Conservation (phyloP, 2,329 filamentous ascomycete species). For the Aspergillus ustus region DNA sequence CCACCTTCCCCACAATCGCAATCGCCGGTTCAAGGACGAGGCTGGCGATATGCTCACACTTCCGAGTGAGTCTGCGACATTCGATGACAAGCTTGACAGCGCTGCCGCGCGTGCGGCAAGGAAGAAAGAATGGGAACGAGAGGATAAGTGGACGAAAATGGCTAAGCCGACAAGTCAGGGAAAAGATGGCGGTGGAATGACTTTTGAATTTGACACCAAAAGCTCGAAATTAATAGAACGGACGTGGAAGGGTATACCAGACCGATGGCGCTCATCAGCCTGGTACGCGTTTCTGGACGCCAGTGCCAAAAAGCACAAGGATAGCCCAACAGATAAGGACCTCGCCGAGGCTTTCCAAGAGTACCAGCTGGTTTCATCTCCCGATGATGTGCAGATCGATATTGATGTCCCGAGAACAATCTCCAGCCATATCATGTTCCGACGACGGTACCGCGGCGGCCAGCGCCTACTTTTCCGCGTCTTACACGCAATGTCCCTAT, state of each 20-base stretch:
- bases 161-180: constrained; percentile 54
- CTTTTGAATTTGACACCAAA: constrained; percentile 78
- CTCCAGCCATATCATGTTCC: constrained; percentile 96
- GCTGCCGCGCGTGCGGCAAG: constrained; percentile 55
- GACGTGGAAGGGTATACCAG: constrained; percentile 97
- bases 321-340: constrained; percentile 69
- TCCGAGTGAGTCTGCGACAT: constrained; percentile 56
- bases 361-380: constrained; percentile 73
- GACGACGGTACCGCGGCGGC: constrained; percentile 85
- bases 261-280: constrained; percentile 88
- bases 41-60: constrained; percentile 69
- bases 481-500: constrained; percentile 86
- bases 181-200: constrained; percentile 63
- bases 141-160: constrained; percentile 73
- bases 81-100: constrained; percentile 54
- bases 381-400: constrained; percentile 96
- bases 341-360: constrained; percentile 74
- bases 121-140: constrained; percentile 64
- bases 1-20: constrained; percentile 57
- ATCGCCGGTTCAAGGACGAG: constrained; percentile 61
- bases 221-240: constrained; percentile 86
- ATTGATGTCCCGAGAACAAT: constrained; percentile 95
- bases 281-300: constrained; percentile 91
- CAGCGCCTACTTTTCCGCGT: constrained; percentile 92
- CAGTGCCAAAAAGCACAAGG: constrained; percentile 69